Evolutionary conservation across 2,329 filamentous ascomycete genomes (phyloP).

Genomic region (Nigrograna mackinnonii): DNA sequence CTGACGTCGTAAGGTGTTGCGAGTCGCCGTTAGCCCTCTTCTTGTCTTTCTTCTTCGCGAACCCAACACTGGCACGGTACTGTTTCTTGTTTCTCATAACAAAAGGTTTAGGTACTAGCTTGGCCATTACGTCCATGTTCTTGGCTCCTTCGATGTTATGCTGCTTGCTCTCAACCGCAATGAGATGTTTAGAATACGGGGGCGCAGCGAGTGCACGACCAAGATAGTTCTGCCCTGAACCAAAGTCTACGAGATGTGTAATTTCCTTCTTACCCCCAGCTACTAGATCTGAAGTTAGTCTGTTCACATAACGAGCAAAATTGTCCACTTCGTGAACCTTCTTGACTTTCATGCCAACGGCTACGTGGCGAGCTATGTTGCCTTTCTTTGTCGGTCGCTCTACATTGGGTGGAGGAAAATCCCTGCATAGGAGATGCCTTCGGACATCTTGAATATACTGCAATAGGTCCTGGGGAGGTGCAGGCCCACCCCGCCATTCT

Average conservation of each 20-base stretch:
- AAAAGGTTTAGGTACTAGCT: slow-evolving; percentile 71
- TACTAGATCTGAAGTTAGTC: slow-evolving; percentile 60
- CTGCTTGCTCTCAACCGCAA: slow-evolving; percentile 87
- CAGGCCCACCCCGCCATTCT: slow-evolving; percentile 47
- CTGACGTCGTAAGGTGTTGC: slow-evolving; percentile 5
- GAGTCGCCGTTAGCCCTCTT: slow-evolving; percentile 37
- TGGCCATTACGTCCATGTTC: slow-evolving; percentile 81
- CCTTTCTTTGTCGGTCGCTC: slow-evolving; percentile 46
- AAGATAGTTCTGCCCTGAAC: slow-evolving; percentile 95
- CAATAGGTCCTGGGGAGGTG: slow-evolving; percentile 62
- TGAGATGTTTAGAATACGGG: slow-evolving; percentile 83
- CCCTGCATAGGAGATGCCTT: slow-evolving; percentile 67
- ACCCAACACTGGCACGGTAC: slow-evolving; percentile 55
- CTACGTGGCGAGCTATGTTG: slow-evolving; percentile 69
- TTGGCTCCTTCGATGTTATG: slow-evolving; percentile 86
- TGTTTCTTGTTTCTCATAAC: slow-evolving; percentile 84
- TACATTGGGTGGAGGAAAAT: slow-evolving; percentile 50
- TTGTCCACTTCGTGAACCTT: slow-evolving; percentile 92
- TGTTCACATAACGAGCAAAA: slow-evolving; percentile 83
- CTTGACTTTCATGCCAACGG: slow-evolving; percentile 93
- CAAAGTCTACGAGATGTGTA: slow-evolving; percentile 92
- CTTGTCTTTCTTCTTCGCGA: slow-evolving; percentile 45
- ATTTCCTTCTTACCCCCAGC: slow-evolving; percentile 50
- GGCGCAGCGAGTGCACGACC: slow-evolving; percentile 82
- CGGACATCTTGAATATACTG: slow-evolving; percentile 75